A percentile compares a stretch with the other conserved stretches of the same genome.
These are phyloP conservation scores for Asterophora parasitica DNA, from an alignment of 768 basidiomycete genomes.

Conservation along the genomic window DNA sequence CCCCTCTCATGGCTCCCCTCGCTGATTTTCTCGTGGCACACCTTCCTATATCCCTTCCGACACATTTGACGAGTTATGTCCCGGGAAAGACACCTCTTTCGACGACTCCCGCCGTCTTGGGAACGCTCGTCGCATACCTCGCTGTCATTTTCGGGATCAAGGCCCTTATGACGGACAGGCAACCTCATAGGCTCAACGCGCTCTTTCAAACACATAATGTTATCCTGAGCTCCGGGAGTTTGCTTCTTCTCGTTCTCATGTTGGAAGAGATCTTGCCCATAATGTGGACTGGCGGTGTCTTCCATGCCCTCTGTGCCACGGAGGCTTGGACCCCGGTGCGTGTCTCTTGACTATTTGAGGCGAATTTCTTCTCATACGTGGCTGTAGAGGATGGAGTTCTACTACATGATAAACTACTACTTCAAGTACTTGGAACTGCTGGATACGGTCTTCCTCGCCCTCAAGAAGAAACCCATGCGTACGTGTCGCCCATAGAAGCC, in stretches of 20 bases:
- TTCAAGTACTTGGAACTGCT: slow-evolving; percentile 97
- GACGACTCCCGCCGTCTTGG: slow-evolving; percentile 69
- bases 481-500: slow-evolving; percentile 21
- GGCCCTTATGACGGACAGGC: slow-evolving; percentile 75
- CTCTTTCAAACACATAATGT: slow-evolving; percentile 92
- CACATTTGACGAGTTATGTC: slow-evolving; percentile 58
- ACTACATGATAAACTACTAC: slow-evolving; percentile 99
- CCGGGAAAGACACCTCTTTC: slow-evolving; percentile 77
- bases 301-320: slow-evolving; percentile 72
- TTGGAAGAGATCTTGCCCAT: slow-evolving; percentile 87
- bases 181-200: slow-evolving; percentile 69
- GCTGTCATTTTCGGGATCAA: slow-evolving; percentile 82
- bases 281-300: slow-evolving; percentile 64
- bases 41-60: slow-evolving; percentile 55
- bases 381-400: slow-evolving; percentile 82
- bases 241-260: slow-evolving; percentile 83
- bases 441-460: slow-evolving; percentile 93
- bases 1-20: slow-evolving; percentile 57
- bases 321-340: slow-evolving; percentile 85
- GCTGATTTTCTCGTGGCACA: slow-evolving; percentile 64
- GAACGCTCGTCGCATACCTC: slow-evolving; percentile 76
- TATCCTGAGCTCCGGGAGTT: slow-evolving; percentile 78
- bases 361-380: slow-evolving; percentile 1
- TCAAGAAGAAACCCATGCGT: slow-evolving; percentile 99
- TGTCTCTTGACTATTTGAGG: slow-evolving; percentile 18